Percentiles rank a stretch among this genome's conserved stretches.
phyloP scores from a whole-genome alignment of 768 basidiomycete species.

The Termitomyces sp. region DNA sequence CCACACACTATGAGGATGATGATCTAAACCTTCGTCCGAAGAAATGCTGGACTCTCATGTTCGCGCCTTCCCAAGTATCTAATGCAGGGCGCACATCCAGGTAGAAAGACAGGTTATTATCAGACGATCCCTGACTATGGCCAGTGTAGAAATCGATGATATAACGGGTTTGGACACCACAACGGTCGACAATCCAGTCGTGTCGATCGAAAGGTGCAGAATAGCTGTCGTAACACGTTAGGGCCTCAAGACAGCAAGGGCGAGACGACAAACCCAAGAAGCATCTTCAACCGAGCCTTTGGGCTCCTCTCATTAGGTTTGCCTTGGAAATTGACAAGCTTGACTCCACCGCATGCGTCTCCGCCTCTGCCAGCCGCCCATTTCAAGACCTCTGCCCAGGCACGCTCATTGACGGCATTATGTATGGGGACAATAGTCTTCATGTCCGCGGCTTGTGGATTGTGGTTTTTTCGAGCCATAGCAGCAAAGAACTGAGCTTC shows the following conservation, averaged over 20 bases:
- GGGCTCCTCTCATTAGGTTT: constrained; percentile 75
- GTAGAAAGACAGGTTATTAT: constrained; percentile 74
- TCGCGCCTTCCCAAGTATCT: constrained; percentile 90
- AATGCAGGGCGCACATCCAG: constrained; percentile 93
- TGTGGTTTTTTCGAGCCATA: constrained; percentile 91
- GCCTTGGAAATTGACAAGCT: constrained; percentile 88
- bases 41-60: constrained; percentile 67
- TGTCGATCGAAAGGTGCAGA: constrained; percentile 94
- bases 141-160: constrained; percentile 99
- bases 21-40: constrained; percentile 31
- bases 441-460: constrained; percentile 87
- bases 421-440: constrained; percentile 95
- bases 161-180: constrained; percentile 85
- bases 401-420: constrained; percentile 96
- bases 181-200: constrained; percentile 95
- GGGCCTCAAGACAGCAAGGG: constrained; percentile 1
- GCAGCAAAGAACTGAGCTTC: constrained; percentile 99
- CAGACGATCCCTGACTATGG: constrained; percentile 36
- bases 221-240: constrained; percentile 51
- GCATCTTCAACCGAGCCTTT: constrained; percentile 74
- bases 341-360: constrained; percentile 74
- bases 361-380: constrained; percentile 85
- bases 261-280: constrained; percentile 68
- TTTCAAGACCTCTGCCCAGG: constrained; percentile 75
- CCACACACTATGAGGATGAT: constrained; percentile 2